These are phyloP conservation scores for Citrus trifoliata DNA, from an alignment of 345 rosid genomes.

Conservation along the genomic window DNA sequence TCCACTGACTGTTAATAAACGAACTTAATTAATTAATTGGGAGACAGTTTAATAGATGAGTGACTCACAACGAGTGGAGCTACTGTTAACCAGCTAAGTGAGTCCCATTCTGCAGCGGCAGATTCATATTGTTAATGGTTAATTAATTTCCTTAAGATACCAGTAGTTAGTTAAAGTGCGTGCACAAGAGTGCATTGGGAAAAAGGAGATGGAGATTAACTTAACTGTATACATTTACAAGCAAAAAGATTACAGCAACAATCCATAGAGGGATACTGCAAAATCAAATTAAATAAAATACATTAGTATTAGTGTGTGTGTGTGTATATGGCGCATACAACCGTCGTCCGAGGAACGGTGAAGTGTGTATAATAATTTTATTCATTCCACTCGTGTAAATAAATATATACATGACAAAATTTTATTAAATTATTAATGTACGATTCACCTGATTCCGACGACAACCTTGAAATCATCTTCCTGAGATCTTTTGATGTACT, in stretches of 20 bases:
- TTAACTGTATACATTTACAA: constrained; percentile 48
- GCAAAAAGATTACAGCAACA: constrained; percentile 42
- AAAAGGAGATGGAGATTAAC: constrained; percentile 19
- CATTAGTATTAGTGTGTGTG: neutral
- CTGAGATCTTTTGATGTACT: constrained; percentile 56
- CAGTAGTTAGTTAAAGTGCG: neutral
- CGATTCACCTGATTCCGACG: constrained; percentile 47
- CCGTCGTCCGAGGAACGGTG: too few relatives aligned
- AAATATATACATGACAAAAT: too few relatives aligned
- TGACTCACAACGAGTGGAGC: constrained; percentile 39
- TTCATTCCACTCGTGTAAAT: too few relatives aligned
- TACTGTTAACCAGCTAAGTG: constrained; percentile 40
- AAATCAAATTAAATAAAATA: neutral
- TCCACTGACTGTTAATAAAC: too few relatives aligned
- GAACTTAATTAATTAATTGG: too few relatives aligned
- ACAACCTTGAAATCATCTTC: constrained; percentile 69
- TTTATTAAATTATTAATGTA: neutral
- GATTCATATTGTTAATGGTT: neutral
- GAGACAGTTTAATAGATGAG: too few relatives aligned
- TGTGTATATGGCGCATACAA: too few relatives aligned
- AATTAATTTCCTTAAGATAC: neutral
- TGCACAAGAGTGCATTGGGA: neutral
- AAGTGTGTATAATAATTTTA: too few relatives aligned
- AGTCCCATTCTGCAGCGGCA: constrained; percentile 41
- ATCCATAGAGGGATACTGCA: constrained; percentile 53